A percentile compares a stretch with the other conserved stretches of the same genome.
These are phyloP conservation scores for Microcyclospora tardicrescens DNA, from an alignment of 2,329 filamentous ascomycete species.

Conservation along the genomic window DNA sequence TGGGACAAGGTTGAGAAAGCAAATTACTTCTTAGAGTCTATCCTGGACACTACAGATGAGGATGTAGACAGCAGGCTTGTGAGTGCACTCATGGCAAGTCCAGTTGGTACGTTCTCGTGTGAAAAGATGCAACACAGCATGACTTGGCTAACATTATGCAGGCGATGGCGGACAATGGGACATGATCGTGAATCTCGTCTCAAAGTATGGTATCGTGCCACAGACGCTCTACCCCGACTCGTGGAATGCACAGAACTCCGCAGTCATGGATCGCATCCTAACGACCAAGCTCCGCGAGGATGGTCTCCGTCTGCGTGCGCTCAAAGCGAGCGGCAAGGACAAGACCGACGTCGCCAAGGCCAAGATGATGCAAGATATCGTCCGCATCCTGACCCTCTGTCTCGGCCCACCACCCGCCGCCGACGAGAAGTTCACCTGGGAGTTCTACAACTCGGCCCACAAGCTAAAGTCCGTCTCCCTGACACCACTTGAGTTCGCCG, in stretches of 20 bases:
- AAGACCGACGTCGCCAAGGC: slow-evolving; percentile 42
- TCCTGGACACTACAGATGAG: slow-evolving; percentile 59
- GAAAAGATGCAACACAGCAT: slow-evolving; percentile 91
- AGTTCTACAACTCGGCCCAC: slow-evolving; percentile 58
- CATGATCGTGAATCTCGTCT: slow-evolving; percentile 75
- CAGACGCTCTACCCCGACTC: slow-evolving; percentile 70
- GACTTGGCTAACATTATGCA: slow-evolving; percentile 59
- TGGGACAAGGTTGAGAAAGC: slow-evolving; percentile 90
- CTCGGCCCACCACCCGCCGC: slow-evolving; percentile 66
- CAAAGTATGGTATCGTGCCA: slow-evolving; percentile 74
- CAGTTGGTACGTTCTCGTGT: slow-evolving; percentile 38
- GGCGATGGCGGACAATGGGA: slow-evolving; percentile 60
- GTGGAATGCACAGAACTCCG: slow-evolving; percentile 62
- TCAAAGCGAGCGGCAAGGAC: slow-evolving; percentile 33
- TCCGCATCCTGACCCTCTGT: slow-evolving; percentile 68
- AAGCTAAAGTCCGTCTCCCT: slow-evolving; percentile 49
- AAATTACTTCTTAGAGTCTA: slow-evolving; percentile 78
- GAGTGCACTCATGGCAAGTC: slow-evolving; percentile 52
- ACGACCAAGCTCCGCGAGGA: slow-evolving; percentile 82
- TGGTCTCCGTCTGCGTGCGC: slow-evolving; percentile 54
- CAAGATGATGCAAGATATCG: slow-evolving; percentile 66
- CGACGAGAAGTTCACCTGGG: slow-evolving; percentile 61
- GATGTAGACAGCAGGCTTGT: slow-evolving; percentile 62
- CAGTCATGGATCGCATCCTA: slow-evolving; percentile 57
- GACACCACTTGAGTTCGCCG: slow-evolving; percentile 60